phyloP scores from a whole-genome alignment of 2,329 filamentous ascomycete genomes.

The Colletotrichum cereale region DNA sequence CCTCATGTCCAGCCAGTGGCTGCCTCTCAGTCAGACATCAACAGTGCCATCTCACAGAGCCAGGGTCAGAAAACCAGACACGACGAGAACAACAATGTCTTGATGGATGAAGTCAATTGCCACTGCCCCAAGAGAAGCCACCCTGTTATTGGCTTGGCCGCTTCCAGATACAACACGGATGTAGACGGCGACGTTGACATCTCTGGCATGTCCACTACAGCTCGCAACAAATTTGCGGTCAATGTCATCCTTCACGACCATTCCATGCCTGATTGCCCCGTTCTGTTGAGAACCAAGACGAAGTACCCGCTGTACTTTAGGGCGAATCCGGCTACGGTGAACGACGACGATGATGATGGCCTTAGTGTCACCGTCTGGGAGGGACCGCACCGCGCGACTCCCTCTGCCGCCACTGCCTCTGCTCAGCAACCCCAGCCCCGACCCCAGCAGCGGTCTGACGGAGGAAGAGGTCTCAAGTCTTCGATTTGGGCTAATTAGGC shows the following conservation, averaged over 20 bases:
- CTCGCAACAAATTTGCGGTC: constrained; percentile 21
- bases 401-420: neutral
- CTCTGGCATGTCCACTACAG: constrained; percentile 1
- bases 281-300: constrained; percentile 4
- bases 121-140: constrained; percentile 18
- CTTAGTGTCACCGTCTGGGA: constrained; percentile 7
- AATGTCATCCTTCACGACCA: constrained; percentile 28
- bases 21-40: neutral
- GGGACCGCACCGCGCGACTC: neutral
- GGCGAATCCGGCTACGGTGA: constrained; percentile 19
- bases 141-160: constrained; percentile 16
- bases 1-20: neutral
- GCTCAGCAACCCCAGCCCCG: neutral
- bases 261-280: constrained; percentile 22
- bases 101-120: neutral
- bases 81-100: neutral
- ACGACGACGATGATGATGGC: neutral
- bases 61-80: neutral
- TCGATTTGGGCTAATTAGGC: constrained; percentile 22
- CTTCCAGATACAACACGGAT: constrained; percentile 9
- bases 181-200: constrained; percentile 11
- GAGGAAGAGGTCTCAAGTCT: constrained; percentile 5
- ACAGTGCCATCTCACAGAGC: neutral
- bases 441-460: neutral
- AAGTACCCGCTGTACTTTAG: constrained; percentile 27